Conservation (phyloP, 306 rosid genomes). For the Sechiopsis laciniata region DNA sequence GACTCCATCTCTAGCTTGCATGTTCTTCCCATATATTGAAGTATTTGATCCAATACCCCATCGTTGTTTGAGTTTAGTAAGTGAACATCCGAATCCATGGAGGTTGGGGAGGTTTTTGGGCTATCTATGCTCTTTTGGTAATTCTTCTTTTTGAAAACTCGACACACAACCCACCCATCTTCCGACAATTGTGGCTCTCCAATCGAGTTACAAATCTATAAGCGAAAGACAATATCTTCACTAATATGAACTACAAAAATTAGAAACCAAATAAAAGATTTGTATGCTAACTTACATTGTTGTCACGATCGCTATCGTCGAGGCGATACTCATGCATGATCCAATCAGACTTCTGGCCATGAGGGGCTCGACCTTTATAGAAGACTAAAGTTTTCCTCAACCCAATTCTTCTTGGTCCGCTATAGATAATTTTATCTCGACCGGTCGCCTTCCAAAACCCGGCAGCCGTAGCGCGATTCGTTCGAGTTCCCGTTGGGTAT, state of each 20-base stretch:
- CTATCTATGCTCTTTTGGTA: constrained; percentile 44
- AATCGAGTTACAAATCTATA: constrained; percentile 31
- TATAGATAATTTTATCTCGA: constrained; percentile 48
- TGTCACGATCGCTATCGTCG: constrained; percentile 36
- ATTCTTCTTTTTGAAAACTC: constrained; percentile 56
- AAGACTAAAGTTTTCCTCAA: constrained; percentile 54
- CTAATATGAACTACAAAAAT: too few relatives aligned
- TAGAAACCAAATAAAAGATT: neutral
- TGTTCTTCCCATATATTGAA: constrained; percentile 50
- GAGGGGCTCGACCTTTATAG: constrained; percentile 60
- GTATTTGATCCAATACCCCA: constrained; percentile 47
- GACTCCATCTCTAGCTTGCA: constrained; percentile 45
- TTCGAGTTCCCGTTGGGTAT: constrained; percentile 56
- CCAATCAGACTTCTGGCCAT: constrained; percentile 58
- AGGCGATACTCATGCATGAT: constrained; percentile 61
- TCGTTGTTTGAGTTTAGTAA: constrained; percentile 31
- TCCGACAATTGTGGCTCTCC: constrained; percentile 33
- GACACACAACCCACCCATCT: constrained; percentile 56
- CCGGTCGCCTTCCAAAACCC: constrained; percentile 68
- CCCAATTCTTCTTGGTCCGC: constrained; percentile 41
- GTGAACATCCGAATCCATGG: constrained; percentile 26
- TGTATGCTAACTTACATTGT: constrained; percentile 26
- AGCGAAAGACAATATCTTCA: neutral
- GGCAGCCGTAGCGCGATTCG: constrained; percentile 52
- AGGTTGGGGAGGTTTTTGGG: constrained; percentile 33